Conservation (phyloP, 2,329 filamentous ascomycete genomes). For the Pestalotiopsis sp. region DNA sequence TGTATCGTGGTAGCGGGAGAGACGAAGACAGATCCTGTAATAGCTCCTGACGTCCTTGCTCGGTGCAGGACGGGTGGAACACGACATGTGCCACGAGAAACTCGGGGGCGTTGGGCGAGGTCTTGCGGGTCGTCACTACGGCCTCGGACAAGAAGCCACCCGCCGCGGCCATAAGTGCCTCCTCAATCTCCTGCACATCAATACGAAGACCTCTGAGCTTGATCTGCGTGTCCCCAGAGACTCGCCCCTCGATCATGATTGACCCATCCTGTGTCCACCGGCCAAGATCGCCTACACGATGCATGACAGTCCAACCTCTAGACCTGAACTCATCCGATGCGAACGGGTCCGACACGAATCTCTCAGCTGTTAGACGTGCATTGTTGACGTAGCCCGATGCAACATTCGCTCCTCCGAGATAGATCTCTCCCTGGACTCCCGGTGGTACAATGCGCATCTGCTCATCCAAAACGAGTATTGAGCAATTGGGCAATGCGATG, state of each 20-base stretch:
- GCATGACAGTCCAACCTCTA: not conserved
- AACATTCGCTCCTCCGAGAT: not conserved
- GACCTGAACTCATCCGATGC: not conserved
- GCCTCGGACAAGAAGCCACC: not conserved
- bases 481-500: not conserved
- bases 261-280: not conserved
- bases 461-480: not conserved
- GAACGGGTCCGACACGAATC: not conserved
- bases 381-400: not conserved
- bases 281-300: conserved; percentile 2
- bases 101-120: not conserved
- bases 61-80: not conserved
- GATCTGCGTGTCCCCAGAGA: not conserved
- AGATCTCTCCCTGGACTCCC: not conserved
- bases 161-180: not conserved
- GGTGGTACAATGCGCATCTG: not conserved
- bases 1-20: not conserved
- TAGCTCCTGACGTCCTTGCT: not conserved
- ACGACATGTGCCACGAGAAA: not conserved
- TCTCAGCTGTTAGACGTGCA: not conserved
- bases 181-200: not conserved
- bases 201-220: not conserved
- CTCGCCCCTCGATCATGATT: not conserved
- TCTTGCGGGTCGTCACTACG: not conserved
- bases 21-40: not conserved